Conservation (phyloP, 495 filamentous ascomycete genomes). For the Clohesyomyces aquaticus region DNA sequence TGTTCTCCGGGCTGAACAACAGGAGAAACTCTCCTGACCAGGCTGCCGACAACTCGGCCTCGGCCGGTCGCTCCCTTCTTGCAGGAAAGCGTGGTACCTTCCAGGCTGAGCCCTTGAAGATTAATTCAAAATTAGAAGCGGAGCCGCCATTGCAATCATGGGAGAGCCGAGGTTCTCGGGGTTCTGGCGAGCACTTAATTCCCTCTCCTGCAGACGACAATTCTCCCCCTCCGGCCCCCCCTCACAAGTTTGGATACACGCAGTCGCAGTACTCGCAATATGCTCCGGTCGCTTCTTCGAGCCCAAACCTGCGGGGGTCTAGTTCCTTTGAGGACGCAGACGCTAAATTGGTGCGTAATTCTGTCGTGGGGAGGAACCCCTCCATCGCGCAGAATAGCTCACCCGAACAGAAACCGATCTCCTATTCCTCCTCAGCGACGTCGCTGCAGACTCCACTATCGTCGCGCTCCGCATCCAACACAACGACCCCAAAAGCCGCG, state of each 20-base stretch:
- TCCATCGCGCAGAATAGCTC: conserved; percentile 10
- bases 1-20: conserved; percentile 41
- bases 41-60: neutral
- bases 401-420: conserved; percentile 4
- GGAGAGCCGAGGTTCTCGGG: conserved; percentile 42
- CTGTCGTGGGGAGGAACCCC: conserved; percentile 19
- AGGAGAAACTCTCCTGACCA: conserved; percentile 30
- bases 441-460: conserved; percentile 34
- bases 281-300: conserved; percentile 24
- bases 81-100: conserved; percentile 19
- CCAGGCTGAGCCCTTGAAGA: conserved; percentile 38
- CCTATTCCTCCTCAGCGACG: conserved; percentile 14
- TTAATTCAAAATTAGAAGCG: conserved; percentile 35
- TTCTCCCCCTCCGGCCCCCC: conserved; percentile 30
- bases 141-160: conserved; percentile 41
- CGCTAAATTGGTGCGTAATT: conserved; percentile 32
- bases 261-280: conserved; percentile 9
- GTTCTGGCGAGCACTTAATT: conserved; percentile 43
- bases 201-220: conserved; percentile 24
- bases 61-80: conserved; percentile 29
- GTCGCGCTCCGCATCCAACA: conserved; percentile 34
- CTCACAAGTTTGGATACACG: conserved; percentile 31
- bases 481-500: conserved; percentile 21
- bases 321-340: conserved; percentile 33
- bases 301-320: conserved; percentile 16